Base-by-base conservation (phyloP, 768 basidiomycete genomes). In the Hortiboletus campestris region DNA sequence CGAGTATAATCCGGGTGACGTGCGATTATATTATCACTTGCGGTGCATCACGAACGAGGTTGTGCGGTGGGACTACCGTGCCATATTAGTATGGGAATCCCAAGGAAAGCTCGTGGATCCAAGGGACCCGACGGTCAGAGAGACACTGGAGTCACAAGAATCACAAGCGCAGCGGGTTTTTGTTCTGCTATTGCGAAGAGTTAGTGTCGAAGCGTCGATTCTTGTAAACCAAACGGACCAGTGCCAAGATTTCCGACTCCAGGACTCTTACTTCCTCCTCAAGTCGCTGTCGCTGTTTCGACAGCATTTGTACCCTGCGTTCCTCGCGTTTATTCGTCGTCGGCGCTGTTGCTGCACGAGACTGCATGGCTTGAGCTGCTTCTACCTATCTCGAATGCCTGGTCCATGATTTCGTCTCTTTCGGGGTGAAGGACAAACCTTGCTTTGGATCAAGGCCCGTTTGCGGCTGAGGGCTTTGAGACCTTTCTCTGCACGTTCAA, bases 401-500 rank as follows among this genome's bases (percentile, higher is more conserved):
- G 28, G 31, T 55, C 22, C 9, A 43, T 36, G 29, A n/a, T 38
- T n/a, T 47, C n/a, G 31, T 54, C 48, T 29, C 55, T 42, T 10
- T 42, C 28, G 28, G 31, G 35, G 47, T 29, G 16, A 9, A 51
- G 13, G 31, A 22, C 56, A 1, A 35, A 89, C 90, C 78, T 90
- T 90, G 20, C 79, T 76, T 65, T 85, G 81, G 40, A 90, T 71
- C 45, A 78, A 65, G 45, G 72, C 77, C 59, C 88, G 85, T 64
- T 82, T 83, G 75, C 86, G 87, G 59, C 78, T 73, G 51, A 92
- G 69, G 10, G 75, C 65, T 29, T 80, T 77, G 34, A 91, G 69
- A 2, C 88, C 89, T 62, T 82, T 83, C 63, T 90, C 85, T 1
- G 89, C 85, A 22, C 82, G 80, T 52, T 83, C 78, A 19, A 91